phyloP scores from a whole-genome alignment of 1,284 basidiomycete genomes.

The Moesziomyces sp. region DNA sequence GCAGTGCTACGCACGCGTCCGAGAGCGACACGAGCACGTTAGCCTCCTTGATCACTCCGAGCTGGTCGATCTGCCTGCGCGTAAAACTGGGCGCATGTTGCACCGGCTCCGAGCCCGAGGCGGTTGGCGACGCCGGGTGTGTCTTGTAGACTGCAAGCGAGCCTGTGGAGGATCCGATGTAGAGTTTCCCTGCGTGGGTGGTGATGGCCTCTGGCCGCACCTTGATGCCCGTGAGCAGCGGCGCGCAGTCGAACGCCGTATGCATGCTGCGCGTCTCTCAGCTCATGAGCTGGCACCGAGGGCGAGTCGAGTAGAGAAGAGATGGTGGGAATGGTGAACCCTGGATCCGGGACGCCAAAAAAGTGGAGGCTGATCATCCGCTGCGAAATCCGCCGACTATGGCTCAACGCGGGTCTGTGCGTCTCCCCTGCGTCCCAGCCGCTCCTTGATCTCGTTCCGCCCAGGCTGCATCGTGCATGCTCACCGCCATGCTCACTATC shows the following conservation, averaged over 20 bases:
- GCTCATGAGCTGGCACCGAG: too few relatives aligned
- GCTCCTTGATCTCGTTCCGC: background rate
- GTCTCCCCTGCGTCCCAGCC: background rate
- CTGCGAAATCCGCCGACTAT: too few relatives aligned
- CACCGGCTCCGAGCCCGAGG: conserved; percentile 16
- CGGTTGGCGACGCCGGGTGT: conserved; percentile 6
- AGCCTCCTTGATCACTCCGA: conserved; percentile 83
- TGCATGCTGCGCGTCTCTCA: conserved; percentile 27
- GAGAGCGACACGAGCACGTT: conserved; percentile 83
- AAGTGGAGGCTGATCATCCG: conserved; percentile 13
- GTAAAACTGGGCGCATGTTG: conserved; percentile 69
- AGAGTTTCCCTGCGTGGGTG: conserved; percentile 54
- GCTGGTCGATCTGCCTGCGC: conserved; percentile 82
- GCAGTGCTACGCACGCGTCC: conserved; percentile 73
- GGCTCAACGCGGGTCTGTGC: conserved; percentile 17
- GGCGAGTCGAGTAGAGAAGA: background rate
- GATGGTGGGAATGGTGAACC: conserved; percentile 1
- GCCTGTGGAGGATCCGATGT: conserved; percentile 52
- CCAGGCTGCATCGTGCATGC: too few relatives aligned
- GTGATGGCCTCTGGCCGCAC: conserved; percentile 44
- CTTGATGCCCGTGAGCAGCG: conserved; percentile 43
- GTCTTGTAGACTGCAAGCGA: conserved; percentile 37
- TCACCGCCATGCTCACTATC: too few relatives aligned
- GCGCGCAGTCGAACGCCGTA: conserved; percentile 48
- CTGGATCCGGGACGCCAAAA: background rate